Percentiles rank a stretch among this genome's conserved stretches.
phyloP scores from a whole-genome alignment of 306 rosid genomes.

The Cercis canadensis region DNA sequence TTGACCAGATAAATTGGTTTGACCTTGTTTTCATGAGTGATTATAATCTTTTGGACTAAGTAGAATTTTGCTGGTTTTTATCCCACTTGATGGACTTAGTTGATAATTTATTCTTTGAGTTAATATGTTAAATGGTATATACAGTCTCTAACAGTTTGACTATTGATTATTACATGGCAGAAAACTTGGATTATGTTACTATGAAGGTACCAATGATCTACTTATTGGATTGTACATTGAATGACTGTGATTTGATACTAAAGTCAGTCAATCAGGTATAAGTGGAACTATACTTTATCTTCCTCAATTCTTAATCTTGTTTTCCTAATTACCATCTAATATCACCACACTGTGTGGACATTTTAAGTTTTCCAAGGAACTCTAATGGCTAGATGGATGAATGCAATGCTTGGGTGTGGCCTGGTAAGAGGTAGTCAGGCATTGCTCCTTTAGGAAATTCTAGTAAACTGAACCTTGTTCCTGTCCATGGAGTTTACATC shows the following conservation, averaged over 20 bases:
- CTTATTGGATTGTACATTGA: conserved; percentile 86
- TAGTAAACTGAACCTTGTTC: not conserved
- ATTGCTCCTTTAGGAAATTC: not conserved
- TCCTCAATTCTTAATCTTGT: conserved; percentile 9
- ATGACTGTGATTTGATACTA: conserved; percentile 76
- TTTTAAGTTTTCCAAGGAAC: conserved; percentile 11
- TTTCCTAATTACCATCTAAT: conserved; percentile 9
- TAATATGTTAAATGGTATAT: conserved; percentile 34
- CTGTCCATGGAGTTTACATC: not conserved
- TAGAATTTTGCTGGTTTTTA: not conserved
- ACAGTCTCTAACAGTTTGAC: conserved; percentile 32
- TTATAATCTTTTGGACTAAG: no score
- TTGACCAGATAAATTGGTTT: not conserved
- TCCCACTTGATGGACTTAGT: conserved; percentile 29
- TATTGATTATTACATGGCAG: conserved; percentile 54
- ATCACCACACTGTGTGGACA: not conserved
- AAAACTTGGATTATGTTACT: conserved; percentile 40
- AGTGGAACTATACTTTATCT: conserved; percentile 26
- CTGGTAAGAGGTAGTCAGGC: not conserved
- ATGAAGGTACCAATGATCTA: conserved; percentile 76
- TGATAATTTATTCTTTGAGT: conserved; percentile 22
- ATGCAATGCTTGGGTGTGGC: not conserved
- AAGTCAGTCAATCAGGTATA: conserved; percentile 78
- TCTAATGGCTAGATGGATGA: not conserved
- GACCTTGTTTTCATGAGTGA: not conserved